Evolutionary conservation across 2,329 filamentous ascomycete species (phyloP).

Genomic region (Gaeumannomyces tritici): DNA sequence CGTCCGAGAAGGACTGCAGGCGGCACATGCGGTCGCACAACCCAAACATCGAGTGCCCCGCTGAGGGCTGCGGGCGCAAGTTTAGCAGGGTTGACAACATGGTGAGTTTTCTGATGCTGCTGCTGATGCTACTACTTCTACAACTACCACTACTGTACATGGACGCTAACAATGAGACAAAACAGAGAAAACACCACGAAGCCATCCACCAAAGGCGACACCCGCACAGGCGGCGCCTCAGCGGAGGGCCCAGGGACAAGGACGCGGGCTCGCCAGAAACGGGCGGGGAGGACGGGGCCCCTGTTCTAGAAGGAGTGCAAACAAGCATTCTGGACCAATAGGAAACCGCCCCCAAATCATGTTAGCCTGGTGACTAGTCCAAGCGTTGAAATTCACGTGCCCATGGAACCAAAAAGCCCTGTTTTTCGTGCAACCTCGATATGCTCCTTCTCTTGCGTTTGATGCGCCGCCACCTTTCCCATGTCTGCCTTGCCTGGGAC

Average conservation of each 20-base stretch:
- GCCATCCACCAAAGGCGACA: not conserved
- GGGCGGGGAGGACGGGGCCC: not conserved
- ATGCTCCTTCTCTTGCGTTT: too few relatives aligned
- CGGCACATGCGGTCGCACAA: slow-evolving; percentile 1
- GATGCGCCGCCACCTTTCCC: too few relatives aligned
- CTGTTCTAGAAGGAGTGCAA: not conserved
- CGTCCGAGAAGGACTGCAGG: slow-evolving; percentile 1
- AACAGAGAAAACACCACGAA: not conserved
- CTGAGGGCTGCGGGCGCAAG: not conserved
- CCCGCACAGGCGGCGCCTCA: not conserved
- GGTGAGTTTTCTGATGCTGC: not conserved
- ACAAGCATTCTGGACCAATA: not conserved
- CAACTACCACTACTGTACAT: too few relatives aligned
- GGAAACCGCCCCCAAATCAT: not conserved
- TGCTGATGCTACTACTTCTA: too few relatives aligned
- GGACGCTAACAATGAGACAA: not conserved
- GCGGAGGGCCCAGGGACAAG: not conserved
- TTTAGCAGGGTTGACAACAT: slow-evolving; percentile 2
- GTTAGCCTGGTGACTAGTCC: not conserved
- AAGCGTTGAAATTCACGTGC: not conserved
- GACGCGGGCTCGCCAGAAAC: not conserved
- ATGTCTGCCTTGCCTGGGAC: too few relatives aligned
- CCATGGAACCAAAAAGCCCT: too few relatives aligned
- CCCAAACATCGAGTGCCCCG: not conserved
- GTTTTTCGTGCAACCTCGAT: too few relatives aligned